These are phyloP conservation scores for Coemansia sp. DNA, from an alignment of 192 early-diverging fungal species.

Conservation along the genomic window DNA sequence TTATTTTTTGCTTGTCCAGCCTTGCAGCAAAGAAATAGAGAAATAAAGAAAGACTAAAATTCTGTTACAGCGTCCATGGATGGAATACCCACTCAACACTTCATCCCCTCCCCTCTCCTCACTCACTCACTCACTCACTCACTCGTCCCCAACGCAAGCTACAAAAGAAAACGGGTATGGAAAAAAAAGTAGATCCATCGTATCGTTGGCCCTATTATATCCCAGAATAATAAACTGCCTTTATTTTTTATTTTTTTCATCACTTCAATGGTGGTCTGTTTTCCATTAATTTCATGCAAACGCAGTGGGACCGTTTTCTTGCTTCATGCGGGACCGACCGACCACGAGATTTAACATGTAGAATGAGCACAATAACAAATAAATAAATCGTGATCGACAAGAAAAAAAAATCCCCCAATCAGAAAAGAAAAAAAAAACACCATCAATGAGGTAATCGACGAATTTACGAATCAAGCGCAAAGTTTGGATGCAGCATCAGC, in stretches of 20 bases:
- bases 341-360: neutral
- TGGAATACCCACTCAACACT: too few species aligned
- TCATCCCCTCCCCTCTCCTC: too few species aligned
- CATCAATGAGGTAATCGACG: too few species aligned
- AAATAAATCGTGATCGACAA: neutral
- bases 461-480: conserved; percentile 39
- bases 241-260: neutral
- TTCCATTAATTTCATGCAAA: neutral
- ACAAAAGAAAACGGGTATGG: conserved; percentile 1
- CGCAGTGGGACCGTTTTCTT: too few species aligned
- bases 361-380: neutral
- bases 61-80: too few species aligned
- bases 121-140: too few species aligned
- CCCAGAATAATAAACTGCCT: too few species aligned
- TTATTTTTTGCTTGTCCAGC: neutral
- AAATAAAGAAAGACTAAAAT: too few species aligned
- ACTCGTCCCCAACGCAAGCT: neutral
- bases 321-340: neutral
- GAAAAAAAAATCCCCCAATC: neutral
- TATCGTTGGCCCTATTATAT: too few species aligned
- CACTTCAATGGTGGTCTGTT: too few species aligned
- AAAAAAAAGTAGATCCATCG: too few species aligned
- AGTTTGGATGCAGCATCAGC: conserved; percentile 54
- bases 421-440: neutral
- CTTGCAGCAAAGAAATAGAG: too few species aligned